phyloP scores from a whole-genome alignment of 1,284 basidiomycete genomes.

The Trichosporon asahii region DNA sequence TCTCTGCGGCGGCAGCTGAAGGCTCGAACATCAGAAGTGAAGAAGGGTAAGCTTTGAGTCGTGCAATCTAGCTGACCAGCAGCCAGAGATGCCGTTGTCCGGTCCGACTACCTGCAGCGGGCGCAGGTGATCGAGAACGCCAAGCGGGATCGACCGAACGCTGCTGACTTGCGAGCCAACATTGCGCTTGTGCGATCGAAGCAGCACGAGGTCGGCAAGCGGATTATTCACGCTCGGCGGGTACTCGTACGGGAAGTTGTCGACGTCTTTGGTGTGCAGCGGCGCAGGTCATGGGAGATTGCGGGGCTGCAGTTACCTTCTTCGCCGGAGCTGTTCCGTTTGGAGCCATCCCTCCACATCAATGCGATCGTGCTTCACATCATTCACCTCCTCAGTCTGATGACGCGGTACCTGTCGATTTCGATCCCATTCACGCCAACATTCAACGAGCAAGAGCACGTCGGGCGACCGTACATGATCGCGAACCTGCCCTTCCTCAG shows the following conservation, averaged over 20 bases:
- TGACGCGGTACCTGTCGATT: conserved; percentile 44
- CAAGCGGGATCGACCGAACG: not conserved
- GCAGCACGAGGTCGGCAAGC: conserved; percentile 29
- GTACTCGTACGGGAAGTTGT: conserved; percentile 43
- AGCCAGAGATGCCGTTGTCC: conserved; percentile 12
- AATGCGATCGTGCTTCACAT: conserved; percentile 42
- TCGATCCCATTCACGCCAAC: conserved; percentile 37
- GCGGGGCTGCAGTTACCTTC: conserved; percentile 35
- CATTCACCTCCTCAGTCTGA: conserved; percentile 39
- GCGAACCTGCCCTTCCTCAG: conserved; percentile 38
- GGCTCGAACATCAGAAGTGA: conserved; percentile 15
- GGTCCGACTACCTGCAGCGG: conserved; percentile 3
- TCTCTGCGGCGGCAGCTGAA: conserved; percentile 22
- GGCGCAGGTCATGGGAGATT: conserved; percentile 35
- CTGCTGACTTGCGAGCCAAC: conserved; percentile 18
- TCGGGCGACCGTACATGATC: conserved; percentile 36
- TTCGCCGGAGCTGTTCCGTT: conserved; percentile 32
- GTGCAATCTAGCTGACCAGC: not conserved
- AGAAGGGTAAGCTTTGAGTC: conserved; percentile 16
- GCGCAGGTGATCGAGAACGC: conserved; percentile 15
- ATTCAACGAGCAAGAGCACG: conserved; percentile 27
- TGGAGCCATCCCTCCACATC: conserved; percentile 29
- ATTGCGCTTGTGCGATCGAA: conserved; percentile 19
- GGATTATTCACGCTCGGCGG: conserved; percentile 37
- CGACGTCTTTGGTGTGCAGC: conserved; percentile 38